These are phyloP conservation scores for Haplographium delicatum DNA, from an alignment of 495 filamentous ascomycete genomes.

Conservation along the genomic window DNA sequence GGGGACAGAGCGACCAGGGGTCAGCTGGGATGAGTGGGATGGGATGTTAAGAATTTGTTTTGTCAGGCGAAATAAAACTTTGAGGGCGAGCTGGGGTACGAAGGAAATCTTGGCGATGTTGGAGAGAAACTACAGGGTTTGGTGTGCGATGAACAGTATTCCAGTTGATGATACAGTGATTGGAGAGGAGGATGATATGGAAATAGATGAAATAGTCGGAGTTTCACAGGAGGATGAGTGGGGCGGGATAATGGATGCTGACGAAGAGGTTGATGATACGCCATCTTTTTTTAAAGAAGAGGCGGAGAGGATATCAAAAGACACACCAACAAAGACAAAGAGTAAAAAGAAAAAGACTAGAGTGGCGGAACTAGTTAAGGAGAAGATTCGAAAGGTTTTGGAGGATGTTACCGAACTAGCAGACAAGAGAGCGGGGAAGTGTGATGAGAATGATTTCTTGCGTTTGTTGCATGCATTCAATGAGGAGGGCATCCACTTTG, in stretches of 20 bases:
- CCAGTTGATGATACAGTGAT: slow-evolving; percentile 64
- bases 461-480: slow-evolving; percentile 63
- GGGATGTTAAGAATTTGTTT: slow-evolving; percentile 82
- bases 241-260: slow-evolving; percentile 48
- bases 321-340: slow-evolving; percentile 45
- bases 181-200: slow-evolving; percentile 40
- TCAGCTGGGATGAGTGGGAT: slow-evolving; percentile 93
- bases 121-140: slow-evolving; percentile 81
- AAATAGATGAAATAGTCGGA: slow-evolving; percentile 37
- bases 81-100: slow-evolving; percentile 68
- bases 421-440: slow-evolving; percentile 75
- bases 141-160: slow-evolving; percentile 79
- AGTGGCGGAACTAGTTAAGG: slow-evolving; percentile 69
- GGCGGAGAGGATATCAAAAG: slow-evolving; percentile 39
- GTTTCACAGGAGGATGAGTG: slow-evolving; percentile 45
- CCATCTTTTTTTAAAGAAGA: slow-evolving; percentile 76
- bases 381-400: slow-evolving; percentile 78
- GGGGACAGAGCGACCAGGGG: slow-evolving; percentile 65
- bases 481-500: slow-evolving; percentile 90
- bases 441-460: slow-evolving; percentile 88
- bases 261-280: slow-evolving; percentile 50
- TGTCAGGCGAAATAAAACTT: slow-evolving; percentile 64
- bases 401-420: slow-evolving; percentile 69
- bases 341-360: slow-evolving; percentile 63
- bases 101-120: slow-evolving; percentile 75